Percentiles rank a stretch among this genome's conserved stretches.
These are phyloP conservation scores for Floccularia luteovirens DNA, from an alignment of 768 basidiomycete genomes.

Conservation along the genomic window DNA sequence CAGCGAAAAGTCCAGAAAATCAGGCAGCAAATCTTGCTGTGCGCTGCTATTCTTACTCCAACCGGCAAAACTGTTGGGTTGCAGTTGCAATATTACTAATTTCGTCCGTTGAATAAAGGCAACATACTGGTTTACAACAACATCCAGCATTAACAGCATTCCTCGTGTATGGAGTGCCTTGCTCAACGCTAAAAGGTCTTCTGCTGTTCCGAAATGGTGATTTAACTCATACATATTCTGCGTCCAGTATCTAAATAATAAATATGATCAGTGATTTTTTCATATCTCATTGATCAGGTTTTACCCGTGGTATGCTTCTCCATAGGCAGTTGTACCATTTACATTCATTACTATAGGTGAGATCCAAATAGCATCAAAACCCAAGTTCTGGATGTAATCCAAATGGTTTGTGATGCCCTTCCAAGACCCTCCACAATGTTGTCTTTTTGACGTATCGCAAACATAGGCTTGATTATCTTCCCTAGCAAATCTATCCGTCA, in stretches of 20 bases:
- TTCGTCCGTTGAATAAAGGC: background rate
- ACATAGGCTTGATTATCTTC: slow-evolving; percentile 32
- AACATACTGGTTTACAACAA: slow-evolving; percentile 72
- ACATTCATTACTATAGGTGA: slow-evolving; percentile 65
- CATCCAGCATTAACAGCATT: slow-evolving; percentile 63
- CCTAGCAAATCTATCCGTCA: slow-evolving; percentile 64
- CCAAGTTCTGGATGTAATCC: slow-evolving; percentile 68
- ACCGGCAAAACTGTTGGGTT: slow-evolving; percentile 10
- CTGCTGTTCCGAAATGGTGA: background rate
- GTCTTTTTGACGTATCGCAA: slow-evolving; percentile 47
- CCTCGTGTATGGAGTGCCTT: slow-evolving; percentile 58
- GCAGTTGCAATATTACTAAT: background rate
- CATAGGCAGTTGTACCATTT: slow-evolving; percentile 49
- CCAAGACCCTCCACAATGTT: slow-evolving; percentile 73
- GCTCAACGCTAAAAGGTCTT: slow-evolving; percentile 15
- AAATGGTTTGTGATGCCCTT: slow-evolving; percentile 52
- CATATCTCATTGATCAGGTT: slow-evolving; percentile 18
- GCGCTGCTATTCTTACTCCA: background rate
- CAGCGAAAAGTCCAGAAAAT: slow-evolving; percentile 17
- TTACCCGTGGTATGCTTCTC: slow-evolving; percentile 70
- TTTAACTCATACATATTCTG: slow-evolving; percentile 25
- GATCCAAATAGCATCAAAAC: slow-evolving; percentile 76
- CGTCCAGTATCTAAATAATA: slow-evolving; percentile 26
- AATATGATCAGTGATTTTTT: background rate
- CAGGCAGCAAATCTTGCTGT: slow-evolving; percentile 5